Evolutionary conservation across 495 filamentous ascomycete genomes (phyloP), one percentile per base, ranked within the genome.

Genomic region (Penicillium riverlandense): DNA sequence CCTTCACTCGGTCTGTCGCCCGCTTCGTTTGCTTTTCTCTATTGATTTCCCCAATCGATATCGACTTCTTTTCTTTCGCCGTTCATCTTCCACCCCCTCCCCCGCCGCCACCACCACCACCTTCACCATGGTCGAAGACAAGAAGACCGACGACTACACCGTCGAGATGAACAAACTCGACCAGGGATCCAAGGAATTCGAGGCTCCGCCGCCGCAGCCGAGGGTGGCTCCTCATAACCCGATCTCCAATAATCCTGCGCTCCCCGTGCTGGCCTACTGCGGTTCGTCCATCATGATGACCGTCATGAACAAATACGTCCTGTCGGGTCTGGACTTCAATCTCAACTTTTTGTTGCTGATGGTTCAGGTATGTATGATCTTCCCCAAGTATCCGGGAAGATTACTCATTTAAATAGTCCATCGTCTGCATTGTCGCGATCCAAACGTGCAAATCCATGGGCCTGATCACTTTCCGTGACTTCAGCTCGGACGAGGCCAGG

Each of bases 271-370:
- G 40, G 81, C 85, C 15, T 99, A 99, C 71, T 99, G 92, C 69
- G 75, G 81, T 53, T 85, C 92, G 40, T 96, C 90, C 6, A 99
- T 99, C 52, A 73, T 91, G 64, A 99, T 99, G 92, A 99, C 94
- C 33, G 84, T 95, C 16, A 95, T 92, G 69, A 99, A 99, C 72
- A 99, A 99, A 77, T 99, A 92, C 62, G 90, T 96, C 39, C 75
- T 99, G 29, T 95, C 88, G 29, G 94, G 92, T 29, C 67, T 76
- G 11, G 78, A 86, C 49, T 99, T 92, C 73, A 99, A 99, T 67
- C 63, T 99, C 53, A 97, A 96, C 66, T 97, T 97, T 71, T 88
- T 97, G 66, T 81, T 96, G 43, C 80, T 97, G 28, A 81, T 75
- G 43, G 75, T 97, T 37, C 92, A 99, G 83, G 92, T 97, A 81